A percentile compares a stretch with the other conserved stretches of the same genome.
Evolutionary conservation across 1,139 yeast species (phyloP).

Genomic region (Pichia sp.): DNA sequence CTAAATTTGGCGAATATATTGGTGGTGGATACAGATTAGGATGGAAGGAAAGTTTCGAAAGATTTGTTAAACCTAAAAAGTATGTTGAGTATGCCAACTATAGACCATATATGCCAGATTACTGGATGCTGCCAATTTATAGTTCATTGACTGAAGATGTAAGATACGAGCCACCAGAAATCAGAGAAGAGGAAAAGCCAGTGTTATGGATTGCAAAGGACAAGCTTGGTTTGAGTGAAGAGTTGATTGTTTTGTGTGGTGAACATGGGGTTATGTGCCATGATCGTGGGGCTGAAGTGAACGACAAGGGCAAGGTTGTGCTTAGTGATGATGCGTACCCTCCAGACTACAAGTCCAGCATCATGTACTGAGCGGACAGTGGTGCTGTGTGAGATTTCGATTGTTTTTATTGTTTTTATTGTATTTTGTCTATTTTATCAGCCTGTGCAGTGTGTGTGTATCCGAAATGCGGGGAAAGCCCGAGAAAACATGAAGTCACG

Average conservation of each 20-base stretch:
- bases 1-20: constrained; percentile 6
- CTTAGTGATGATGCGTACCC: constrained; percentile 49
- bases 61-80: constrained; percentile 62
- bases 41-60: constrained; percentile 10
- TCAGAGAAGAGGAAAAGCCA: constrained; percentile 53
- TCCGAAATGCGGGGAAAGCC: no score
- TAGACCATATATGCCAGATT: constrained; percentile 50
- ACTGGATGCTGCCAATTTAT: constrained; percentile 33
- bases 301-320: constrained; percentile 49
- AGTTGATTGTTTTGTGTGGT: constrained; percentile 45
- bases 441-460: no score
- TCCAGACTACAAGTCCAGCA: constrained; percentile 38
- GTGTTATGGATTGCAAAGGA: constrained; percentile 85
- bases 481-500: no score
- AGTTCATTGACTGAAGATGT: constrained; percentile 28
- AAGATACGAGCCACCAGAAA: constrained; percentile 67
- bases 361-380: constrained; percentile 8
- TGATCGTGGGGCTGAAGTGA: constrained; percentile 62
- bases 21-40: neutral
- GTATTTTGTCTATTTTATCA: constrained; percentile 9
- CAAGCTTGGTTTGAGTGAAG: constrained; percentile 68
- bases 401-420: constrained; percentile 4
- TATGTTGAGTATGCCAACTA: constrained; percentile 52
- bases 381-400: no score
- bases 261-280: constrained; percentile 33